Conservation (phyloP, 495 filamentous ascomycete species). For the Extremus antarcticus region DNA sequence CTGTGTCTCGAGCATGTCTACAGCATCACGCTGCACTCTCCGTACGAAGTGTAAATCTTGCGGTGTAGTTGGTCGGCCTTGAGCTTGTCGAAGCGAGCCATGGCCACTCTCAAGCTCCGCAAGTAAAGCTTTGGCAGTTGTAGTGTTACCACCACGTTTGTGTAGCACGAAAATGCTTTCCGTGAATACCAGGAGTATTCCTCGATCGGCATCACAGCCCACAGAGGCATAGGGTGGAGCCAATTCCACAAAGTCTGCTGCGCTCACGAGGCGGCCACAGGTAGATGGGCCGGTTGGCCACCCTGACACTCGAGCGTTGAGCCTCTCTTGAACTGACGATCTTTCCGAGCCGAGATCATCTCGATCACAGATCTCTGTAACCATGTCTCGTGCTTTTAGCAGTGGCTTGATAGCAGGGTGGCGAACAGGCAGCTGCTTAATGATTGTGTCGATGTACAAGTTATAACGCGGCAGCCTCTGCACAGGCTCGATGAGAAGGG, state of each 20-base stretch:
- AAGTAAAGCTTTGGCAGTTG: conserved; percentile 66
- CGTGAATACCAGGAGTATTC: conserved; percentile 74
- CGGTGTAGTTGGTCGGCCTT: conserved; percentile 33
- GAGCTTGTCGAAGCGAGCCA: not conserved
- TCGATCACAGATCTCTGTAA: conserved; percentile 89
- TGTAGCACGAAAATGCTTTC: conserved; percentile 68
- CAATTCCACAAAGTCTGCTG: conserved; percentile 71
- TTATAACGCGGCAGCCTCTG: conserved; percentile 92
- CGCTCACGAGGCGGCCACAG: conserved; percentile 69
- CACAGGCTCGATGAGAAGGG: conserved; percentile 91
- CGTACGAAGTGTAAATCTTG: conserved; percentile 65
- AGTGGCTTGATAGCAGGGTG: conserved; percentile 72
- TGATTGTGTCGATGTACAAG: conserved; percentile 90
- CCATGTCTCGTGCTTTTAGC: conserved; percentile 76
- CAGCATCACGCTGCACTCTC: conserved; percentile 47
- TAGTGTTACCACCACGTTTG: conserved; percentile 47
- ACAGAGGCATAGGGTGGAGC: conserved; percentile 56
- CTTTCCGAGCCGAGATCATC: conserved; percentile 58
- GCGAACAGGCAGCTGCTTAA: conserved; percentile 65
- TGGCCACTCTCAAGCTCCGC: conserved; percentile 41
- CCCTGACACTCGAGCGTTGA: conserved; percentile 61
- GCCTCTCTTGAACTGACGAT: conserved; percentile 55
- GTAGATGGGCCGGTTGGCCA: conserved; percentile 71
- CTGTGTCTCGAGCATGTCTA: conserved; percentile 33
- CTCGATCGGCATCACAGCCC: conserved; percentile 23